Percentiles rank a stretch among this genome's conserved stretches.
Evolutionary conservation across 306 rosid species (phyloP).

Genomic region (Gastrolobium villosum): DNA sequence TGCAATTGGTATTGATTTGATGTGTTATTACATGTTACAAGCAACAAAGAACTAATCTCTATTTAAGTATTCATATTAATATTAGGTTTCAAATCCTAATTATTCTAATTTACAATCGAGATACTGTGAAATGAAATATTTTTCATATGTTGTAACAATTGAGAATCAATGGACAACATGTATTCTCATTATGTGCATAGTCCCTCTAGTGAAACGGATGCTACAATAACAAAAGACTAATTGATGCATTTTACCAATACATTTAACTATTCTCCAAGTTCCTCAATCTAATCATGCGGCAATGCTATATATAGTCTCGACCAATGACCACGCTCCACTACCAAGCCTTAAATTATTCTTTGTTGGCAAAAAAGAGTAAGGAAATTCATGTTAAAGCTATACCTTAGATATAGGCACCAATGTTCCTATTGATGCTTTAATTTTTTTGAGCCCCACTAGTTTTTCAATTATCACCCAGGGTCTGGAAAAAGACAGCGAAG

Average conservation of each 20-base stretch:
- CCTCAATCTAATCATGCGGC: not conserved
- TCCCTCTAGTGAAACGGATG: not conserved
- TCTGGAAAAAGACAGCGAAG: constrained; percentile 59
- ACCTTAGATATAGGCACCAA: constrained; percentile 60
- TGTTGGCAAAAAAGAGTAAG: constrained; percentile 7
- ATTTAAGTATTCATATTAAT: too few relatives aligned
- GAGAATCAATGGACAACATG: not conserved
- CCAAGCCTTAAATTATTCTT: constrained; percentile 34
- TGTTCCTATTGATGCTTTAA: constrained; percentile 58
- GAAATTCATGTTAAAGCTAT: constrained; percentile 25
- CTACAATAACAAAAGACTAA: not conserved
- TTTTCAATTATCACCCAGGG: constrained; percentile 77
- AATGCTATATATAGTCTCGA: not conserved
- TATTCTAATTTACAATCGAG: too few relatives aligned
- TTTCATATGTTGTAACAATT: too few relatives aligned
- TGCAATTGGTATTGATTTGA: too few relatives aligned
- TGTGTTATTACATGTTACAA: too few relatives aligned
- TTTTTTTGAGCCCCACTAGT: constrained; percentile 45
- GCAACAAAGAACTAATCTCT: too few relatives aligned
- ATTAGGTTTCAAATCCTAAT: too few relatives aligned
- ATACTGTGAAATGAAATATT: too few relatives aligned
- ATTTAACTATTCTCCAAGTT: constrained; percentile 22
- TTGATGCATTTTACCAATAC: not conserved
- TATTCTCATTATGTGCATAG: not conserved
- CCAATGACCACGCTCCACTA: constrained; percentile 19